Percentiles rank a stretch among this genome's conserved stretches.
These are phyloP conservation scores for Zelonia costaricensis DNA, from an alignment of 208 protist genomes.

Conservation along the genomic window DNA sequence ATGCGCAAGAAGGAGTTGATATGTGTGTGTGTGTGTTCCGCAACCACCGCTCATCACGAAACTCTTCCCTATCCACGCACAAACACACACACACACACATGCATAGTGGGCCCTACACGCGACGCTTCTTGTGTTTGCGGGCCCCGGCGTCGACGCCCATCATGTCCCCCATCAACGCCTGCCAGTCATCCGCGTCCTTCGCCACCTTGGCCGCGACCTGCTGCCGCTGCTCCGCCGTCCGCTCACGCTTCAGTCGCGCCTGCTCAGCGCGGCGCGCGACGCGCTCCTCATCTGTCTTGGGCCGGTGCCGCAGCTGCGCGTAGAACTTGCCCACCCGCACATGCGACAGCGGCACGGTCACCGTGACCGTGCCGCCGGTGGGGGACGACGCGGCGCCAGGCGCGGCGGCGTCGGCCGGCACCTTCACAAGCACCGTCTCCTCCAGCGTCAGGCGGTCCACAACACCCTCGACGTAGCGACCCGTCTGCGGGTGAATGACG, in stretches of 20 bases:
- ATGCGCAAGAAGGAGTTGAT: too few species aligned
- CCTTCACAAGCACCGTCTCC: constrained; percentile 54
- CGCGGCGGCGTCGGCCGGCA: background rate
- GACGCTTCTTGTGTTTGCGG: constrained; percentile 13
- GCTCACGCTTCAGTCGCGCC: constrained; percentile 48
- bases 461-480: constrained; percentile 37
- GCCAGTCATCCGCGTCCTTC: constrained; percentile 76
- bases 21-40: too few species aligned
- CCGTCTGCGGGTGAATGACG: constrained; percentile 52
- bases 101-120: constrained; percentile 3
- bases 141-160: constrained; percentile 30
- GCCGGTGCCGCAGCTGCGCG: constrained; percentile 48
- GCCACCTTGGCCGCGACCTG: constrained; percentile 42
- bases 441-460: constrained; percentile 79
- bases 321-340: constrained; percentile 60
- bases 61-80: too few species aligned
- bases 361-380: constrained; percentile 1
- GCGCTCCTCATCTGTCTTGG: constrained; percentile 45
- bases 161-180: constrained; percentile 57
- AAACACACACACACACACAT: too few species aligned
- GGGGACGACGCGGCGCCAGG: background rate
- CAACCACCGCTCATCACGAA: too few species aligned
- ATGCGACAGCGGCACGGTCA: constrained; percentile 75
- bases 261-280: constrained; percentile 42
- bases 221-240: constrained; percentile 41